phyloP scores from a whole-genome alignment of 177 flowering plant species.

The Viscum album region DNA sequence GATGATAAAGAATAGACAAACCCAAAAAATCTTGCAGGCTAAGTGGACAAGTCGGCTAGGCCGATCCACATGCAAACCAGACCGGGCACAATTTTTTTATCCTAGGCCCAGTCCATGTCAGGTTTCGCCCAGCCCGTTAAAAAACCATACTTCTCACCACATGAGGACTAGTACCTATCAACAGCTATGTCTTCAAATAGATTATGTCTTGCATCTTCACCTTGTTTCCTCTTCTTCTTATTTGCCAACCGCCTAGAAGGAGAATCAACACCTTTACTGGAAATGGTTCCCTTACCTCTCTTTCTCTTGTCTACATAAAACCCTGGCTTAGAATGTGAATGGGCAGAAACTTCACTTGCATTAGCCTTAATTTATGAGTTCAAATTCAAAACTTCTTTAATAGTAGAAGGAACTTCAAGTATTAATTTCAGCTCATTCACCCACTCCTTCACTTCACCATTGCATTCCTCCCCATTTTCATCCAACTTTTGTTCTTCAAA shows the following conservation, averaged over 20 bases:
- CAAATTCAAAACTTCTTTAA: slow-evolving; percentile 13
- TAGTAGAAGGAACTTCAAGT: slow-evolving; percentile 27
- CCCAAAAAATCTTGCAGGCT: too few species aligned
- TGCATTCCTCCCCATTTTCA: slow-evolving; percentile 3
- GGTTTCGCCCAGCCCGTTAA: too few species aligned
- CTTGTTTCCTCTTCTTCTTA: slow-evolving; percentile 40
- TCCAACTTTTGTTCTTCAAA: slow-evolving; percentile 11
- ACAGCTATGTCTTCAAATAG: slow-evolving; percentile 15
- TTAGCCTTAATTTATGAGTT: slow-evolving; percentile 16
- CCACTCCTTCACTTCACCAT: slow-evolving; percentile 7
- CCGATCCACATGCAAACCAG: too few species aligned
- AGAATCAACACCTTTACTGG: slow-evolving; percentile 15
- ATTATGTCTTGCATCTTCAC: slow-evolving; percentile 12
- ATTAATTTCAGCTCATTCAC: slow-evolving; percentile 31
- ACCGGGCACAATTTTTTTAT: too few species aligned
- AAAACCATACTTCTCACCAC: too few species aligned
- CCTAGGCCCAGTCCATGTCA: too few species aligned
- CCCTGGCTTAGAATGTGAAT: slow-evolving; percentile 17
- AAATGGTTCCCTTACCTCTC: slow-evolving; percentile 12
- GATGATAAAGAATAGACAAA: too few species aligned
- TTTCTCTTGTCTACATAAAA: slow-evolving; percentile 34
- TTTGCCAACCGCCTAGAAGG: slow-evolving; percentile 19
- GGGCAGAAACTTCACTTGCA: slow-evolving; percentile 8
- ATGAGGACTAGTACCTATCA: slow-evolving; percentile 23
- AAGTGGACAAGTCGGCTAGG: too few species aligned